Evolutionary conservation across 371 early-diverging fungal species (phyloP).

Genomic region (Haplosporangium sp.): DNA sequence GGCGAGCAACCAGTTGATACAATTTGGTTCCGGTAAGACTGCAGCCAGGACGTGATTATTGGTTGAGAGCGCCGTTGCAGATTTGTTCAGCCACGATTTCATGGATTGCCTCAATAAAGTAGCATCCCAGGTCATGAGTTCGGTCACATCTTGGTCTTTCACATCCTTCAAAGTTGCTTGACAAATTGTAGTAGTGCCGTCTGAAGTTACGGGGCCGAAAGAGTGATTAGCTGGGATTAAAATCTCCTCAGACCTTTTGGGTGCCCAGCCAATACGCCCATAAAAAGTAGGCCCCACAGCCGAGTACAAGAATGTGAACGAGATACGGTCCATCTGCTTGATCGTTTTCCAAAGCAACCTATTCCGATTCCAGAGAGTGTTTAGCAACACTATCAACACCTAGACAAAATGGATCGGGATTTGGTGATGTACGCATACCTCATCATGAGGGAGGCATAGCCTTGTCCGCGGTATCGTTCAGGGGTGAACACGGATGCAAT

Average conservation of each 20-base stretch:
- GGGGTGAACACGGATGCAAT: constrained; percentile 59
- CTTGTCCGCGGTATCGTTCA: constrained; percentile 37
- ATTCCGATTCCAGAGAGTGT: background rate
- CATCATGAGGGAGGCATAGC: constrained; percentile 56
- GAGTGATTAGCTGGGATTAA: constrained; percentile 19
- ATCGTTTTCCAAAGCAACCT: constrained; percentile 44
- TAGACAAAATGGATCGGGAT: background rate
- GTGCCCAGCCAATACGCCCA: constrained; percentile 55
- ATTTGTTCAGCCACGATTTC: constrained; percentile 2
- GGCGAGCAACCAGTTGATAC: constrained; percentile 29
- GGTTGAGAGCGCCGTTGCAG: background rate
- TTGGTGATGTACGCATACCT: constrained; percentile 8
- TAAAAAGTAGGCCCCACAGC: constrained; percentile 59
- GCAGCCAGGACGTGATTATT: constrained; percentile 13
- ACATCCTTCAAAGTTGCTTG: constrained; percentile 8
- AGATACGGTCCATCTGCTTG: constrained; percentile 16
- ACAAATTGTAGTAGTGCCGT: background rate
- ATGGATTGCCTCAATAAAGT: constrained; percentile 13
- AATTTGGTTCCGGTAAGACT: constrained; percentile 23
- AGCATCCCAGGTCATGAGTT: constrained; percentile 21
- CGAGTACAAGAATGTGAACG: constrained; percentile 53
- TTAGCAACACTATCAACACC: background rate
- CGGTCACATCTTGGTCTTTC: constrained; percentile 7
- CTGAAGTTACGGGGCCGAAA: background rate
- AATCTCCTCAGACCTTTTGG: constrained; percentile 42